These are phyloP conservation scores for Paramecium pentaurelia DNA, from an alignment of 73 alveolate genomes.

Conservation along the genomic window DNA sequence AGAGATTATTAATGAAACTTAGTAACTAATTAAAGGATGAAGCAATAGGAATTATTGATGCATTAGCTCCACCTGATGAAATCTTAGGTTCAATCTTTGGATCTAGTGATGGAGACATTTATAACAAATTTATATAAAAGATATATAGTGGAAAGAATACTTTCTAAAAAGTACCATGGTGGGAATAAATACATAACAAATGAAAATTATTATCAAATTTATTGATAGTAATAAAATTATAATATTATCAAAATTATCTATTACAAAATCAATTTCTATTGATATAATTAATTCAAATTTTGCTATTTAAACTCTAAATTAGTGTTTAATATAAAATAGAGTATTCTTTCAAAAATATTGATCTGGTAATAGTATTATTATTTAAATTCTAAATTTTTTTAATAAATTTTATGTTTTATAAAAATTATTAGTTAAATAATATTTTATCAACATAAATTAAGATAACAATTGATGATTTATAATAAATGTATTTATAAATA, in stretches of 20 bases:
- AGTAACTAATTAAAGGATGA: slow-evolving; percentile 34
- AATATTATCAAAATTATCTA: background rate
- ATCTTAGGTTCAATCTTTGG: slow-evolving; percentile 61
- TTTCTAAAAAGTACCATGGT: slow-evolving; percentile 54
- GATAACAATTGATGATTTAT: background rate
- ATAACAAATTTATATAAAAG: slow-evolving; percentile 41
- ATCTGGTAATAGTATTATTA: too few species aligned
- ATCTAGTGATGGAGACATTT: slow-evolving; percentile 60
- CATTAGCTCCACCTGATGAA: slow-evolving; percentile 66
- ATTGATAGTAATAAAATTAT: background rate
- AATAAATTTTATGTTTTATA: background rate
- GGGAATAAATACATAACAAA: slow-evolving; percentile 46
- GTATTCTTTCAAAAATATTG: too few species aligned
- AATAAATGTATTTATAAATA: background rate
- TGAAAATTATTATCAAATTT: background rate
- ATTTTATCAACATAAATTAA: background rate
- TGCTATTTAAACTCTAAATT: background rate
- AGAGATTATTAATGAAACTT: background rate
- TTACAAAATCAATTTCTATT: too few species aligned
- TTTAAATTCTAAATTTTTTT: background rate
- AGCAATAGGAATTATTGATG: slow-evolving; percentile 55
- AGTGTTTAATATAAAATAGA: too few species aligned
- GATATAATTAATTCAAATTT: too few species aligned
- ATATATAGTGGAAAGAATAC: slow-evolving; percentile 29
- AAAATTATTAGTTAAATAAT: background rate